phyloP scores from a whole-genome alignment of 225 moss, liverwort and hornwort species.

The Marchantia paleacea region DNA sequence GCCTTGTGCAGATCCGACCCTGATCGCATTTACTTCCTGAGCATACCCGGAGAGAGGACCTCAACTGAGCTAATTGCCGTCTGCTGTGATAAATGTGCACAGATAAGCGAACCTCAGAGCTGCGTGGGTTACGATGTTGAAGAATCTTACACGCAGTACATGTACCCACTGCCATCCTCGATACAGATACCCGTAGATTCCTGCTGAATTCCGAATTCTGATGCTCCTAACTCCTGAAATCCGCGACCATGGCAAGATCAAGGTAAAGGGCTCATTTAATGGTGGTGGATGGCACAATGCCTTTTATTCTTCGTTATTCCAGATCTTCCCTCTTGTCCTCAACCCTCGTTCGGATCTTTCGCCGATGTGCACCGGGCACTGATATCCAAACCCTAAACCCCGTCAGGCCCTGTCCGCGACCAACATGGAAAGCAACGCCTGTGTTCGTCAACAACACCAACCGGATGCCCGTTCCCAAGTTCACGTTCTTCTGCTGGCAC shows the following conservation, averaged over 20 bases:
- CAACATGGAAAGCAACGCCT: neutral
- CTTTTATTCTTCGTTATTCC: conserved; percentile 4
- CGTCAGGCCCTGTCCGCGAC: neutral
- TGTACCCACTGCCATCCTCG: conserved; percentile 33
- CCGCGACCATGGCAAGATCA: neutral
- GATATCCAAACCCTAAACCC: conserved; percentile 34
- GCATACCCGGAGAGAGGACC: conserved; percentile 12
- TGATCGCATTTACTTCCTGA: conserved; percentile 9
- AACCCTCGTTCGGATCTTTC: neutral
- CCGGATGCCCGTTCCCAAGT: neutral
- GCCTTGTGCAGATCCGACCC: conserved; percentile 2
- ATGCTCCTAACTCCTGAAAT: neutral
- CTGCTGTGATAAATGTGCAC: conserved; percentile 9
- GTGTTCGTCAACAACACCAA: neutral
- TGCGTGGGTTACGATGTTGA: neutral
- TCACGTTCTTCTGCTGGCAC: neutral
- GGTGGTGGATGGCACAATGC: neutral
- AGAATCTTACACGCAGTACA: conserved; percentile 25
- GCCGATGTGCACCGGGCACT: neutral
- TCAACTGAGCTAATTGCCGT: conserved; percentile 8
- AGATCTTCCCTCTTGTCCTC: neutral
- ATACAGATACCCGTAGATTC: neutral
- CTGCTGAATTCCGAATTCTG: neutral
- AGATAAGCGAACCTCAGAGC: conserved; percentile 3
- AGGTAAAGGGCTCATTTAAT: neutral